Evolutionary conservation across 345 rosid genomes (phyloP), one percentile per base, ranked within the genome.

Genomic region (Aquilaria sinensis): DNA sequence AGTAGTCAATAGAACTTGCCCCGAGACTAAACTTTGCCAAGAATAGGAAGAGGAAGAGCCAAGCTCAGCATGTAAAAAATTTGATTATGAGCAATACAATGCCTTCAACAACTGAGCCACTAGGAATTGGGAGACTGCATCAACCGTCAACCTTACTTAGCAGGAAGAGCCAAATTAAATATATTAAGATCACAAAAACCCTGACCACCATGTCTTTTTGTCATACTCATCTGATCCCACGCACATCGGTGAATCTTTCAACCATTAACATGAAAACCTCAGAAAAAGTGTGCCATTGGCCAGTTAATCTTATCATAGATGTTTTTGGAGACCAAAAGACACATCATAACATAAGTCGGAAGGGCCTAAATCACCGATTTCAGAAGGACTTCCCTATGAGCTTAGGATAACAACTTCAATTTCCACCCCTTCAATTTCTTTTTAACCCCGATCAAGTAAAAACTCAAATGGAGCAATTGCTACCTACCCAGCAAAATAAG

Each of bases 141-240:
- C 1, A 56, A 1, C 58, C 37, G 31, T 31, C 56, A 52, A 3
- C 56, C 5, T 70, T 66, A 66, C 53, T 75, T 75, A 65, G 74
- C 59, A 60, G 62, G 62, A 65, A 69, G 57, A 4, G 62, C 65
- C 65, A 74, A 70, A 74, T 69, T 74, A 69, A 52, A 52, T 7
- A 10, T 7, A 2, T 4, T 9, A 9, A 52, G 9, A 12, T 52
- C 56, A 4, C 3, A 4, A 16, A 52, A 52, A 3, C 56, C 56
- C 0, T 14, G 23, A 9, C 56, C 56, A 2, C 56, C 56, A 52
- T 52, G 9, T 14, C 56, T n/a, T 1, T 52, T 52, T 2, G 56
- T 23, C 23, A 52, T 3, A n/a, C 56, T 14, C 5, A 52, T 3
- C 5, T 52, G 10, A 5, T n/a, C 23, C 56, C 56, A 52, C 0